Conservation (phyloP, 78 protist species). For the Dictyostelium intermedium region DNA sequence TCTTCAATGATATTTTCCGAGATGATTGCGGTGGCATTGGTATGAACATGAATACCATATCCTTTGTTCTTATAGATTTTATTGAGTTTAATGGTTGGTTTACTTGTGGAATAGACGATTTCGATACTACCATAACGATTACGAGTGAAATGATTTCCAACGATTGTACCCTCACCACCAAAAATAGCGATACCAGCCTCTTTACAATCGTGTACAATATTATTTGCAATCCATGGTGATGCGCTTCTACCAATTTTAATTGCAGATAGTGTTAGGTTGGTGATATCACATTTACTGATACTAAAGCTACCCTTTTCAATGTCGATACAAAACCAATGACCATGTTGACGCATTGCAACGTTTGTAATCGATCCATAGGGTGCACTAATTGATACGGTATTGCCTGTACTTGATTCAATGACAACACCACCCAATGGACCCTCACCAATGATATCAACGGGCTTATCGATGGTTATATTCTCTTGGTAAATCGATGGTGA, state of each 20-base stretch:
- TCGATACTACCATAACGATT: slow-evolving; percentile 64
- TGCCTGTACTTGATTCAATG: slow-evolving; percentile 14
- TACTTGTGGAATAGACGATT: slow-evolving; percentile 43
- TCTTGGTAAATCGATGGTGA: slow-evolving; percentile 43
- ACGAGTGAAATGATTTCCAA: slow-evolving; percentile 71
- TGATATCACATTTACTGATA: slow-evolving; percentile 61
- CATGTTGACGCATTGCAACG: slow-evolving; percentile 34
- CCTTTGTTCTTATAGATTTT: slow-evolving; percentile 68
- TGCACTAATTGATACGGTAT: slow-evolving; percentile 61
- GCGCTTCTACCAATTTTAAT: slow-evolving; percentile 67
- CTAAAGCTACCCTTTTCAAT: slow-evolving; percentile 63
- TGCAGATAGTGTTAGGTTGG: slow-evolving; percentile 50
- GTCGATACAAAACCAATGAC: slow-evolving; percentile 79
- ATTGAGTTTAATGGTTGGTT: slow-evolving; percentile 53
- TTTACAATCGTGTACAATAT: slow-evolving; percentile 66
- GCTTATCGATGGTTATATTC: slow-evolving; percentile 27
- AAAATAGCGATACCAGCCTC: slow-evolving; percentile 79
- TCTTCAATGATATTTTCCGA: slow-evolving; percentile 73
- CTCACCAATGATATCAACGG: slow-evolving; percentile 72
- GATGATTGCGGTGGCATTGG: slow-evolving; percentile 48
- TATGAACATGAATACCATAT: slow-evolving; percentile 70
- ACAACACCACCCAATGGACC: slow-evolving; percentile 1
- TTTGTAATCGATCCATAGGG: slow-evolving; percentile 32
- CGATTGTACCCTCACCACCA: slow-evolving; percentile 75
- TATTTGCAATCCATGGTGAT: slow-evolving; percentile 71